Evolutionary conservation across 2,329 filamentous ascomycete species (phyloP).

Genomic region (Waltergamsia citrina): DNA sequence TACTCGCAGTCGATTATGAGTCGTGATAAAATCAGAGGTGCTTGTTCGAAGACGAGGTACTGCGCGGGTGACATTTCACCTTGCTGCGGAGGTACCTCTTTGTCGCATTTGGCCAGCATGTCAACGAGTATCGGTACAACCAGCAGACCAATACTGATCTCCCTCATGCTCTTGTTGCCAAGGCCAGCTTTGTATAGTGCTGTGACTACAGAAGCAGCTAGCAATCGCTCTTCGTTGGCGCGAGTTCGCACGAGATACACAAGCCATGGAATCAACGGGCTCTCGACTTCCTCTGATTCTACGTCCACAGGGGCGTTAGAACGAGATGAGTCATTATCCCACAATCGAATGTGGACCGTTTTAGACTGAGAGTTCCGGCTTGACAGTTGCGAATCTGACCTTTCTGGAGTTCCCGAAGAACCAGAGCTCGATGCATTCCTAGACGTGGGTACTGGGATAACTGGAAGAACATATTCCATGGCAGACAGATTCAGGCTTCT

Average conservation of each 20-base stretch:
- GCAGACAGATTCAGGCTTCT: conserved; percentile 39
- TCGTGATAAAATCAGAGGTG: conserved; percentile 66
- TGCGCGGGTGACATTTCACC: conserved; percentile 10
- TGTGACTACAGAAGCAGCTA: conserved; percentile 60
- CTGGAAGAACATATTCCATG: conserved; percentile 58
- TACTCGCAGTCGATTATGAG: conserved; percentile 70
- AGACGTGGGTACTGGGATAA: conserved; percentile 32
- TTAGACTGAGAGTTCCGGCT: conserved; percentile 1
- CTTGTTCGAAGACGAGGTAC: conserved; percentile 51
- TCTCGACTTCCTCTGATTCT: conserved; percentile 53
- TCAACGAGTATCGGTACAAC: conserved; percentile 62
- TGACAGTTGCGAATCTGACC: conserved; percentile 14
- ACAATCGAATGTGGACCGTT: neutral
- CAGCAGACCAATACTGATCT: conserved; percentile 54
- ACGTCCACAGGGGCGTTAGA: conserved; percentile 14
- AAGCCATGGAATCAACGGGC: conserved; percentile 64
- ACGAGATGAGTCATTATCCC: conserved; percentile 2
- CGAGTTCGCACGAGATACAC: conserved; percentile 52
- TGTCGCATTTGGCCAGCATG: conserved; percentile 35
- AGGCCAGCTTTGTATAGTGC: conserved; percentile 61
- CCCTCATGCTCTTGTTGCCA: conserved; percentile 48
- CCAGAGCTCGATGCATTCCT: conserved; percentile 15
- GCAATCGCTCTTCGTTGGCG: conserved; percentile 49
- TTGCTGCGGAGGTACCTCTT: conserved; percentile 21
- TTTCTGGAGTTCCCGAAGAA: conserved; percentile 11